A percentile compares a stretch with the other conserved stretches of the same genome.
phyloP scores from a whole-genome alignment of 306 rosid genomes.

The Castanea sativa region DNA sequence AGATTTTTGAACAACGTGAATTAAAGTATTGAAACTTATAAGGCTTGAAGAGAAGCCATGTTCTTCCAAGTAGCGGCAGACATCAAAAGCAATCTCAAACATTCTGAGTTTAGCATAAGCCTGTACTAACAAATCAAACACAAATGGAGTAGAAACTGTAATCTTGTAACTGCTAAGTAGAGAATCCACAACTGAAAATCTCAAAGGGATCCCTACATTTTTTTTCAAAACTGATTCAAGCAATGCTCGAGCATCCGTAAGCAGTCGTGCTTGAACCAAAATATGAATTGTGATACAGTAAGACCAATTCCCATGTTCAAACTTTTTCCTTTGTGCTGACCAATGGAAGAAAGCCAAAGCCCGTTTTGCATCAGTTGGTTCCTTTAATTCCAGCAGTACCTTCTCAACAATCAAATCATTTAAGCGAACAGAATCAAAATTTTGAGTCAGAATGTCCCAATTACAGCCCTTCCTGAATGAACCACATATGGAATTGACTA shows the following conservation, averaged over 20 bases:
- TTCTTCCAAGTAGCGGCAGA: conserved; percentile 44
- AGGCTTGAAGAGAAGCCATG: conserved; percentile 48
- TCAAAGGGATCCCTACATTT: conserved; percentile 1
- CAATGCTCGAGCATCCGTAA: conserved; percentile 62
- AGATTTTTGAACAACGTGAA: conserved; percentile 56
- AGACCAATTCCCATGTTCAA: conserved; percentile 48
- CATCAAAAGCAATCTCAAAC: conserved; percentile 45
- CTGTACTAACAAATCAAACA: conserved; percentile 63
- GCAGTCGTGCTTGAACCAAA: conserved; percentile 45
- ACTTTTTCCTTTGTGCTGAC: conserved; percentile 41
- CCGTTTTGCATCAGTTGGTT: conserved; percentile 55
- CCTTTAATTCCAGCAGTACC: conserved; percentile 44
- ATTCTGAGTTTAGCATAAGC: conserved; percentile 55
- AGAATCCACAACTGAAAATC: conserved; percentile 49
- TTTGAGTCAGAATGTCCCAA: conserved; percentile 52
- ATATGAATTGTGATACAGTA: conserved; percentile 53
- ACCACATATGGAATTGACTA: conserved; percentile 34
- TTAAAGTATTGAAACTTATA: conserved; percentile 53
- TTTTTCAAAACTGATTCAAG: conserved; percentile 40
- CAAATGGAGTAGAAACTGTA: conserved; percentile 46
- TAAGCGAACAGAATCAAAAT: conserved; percentile 33
- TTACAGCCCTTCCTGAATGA: conserved; percentile 47
- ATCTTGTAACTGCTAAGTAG: conserved; percentile 39
- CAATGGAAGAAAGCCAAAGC: conserved; percentile 84
- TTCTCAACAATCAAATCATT: conserved; percentile 42